Base-by-base conservation (phyloP, 106 monocot species). In the Dioscorea alata region DNA sequence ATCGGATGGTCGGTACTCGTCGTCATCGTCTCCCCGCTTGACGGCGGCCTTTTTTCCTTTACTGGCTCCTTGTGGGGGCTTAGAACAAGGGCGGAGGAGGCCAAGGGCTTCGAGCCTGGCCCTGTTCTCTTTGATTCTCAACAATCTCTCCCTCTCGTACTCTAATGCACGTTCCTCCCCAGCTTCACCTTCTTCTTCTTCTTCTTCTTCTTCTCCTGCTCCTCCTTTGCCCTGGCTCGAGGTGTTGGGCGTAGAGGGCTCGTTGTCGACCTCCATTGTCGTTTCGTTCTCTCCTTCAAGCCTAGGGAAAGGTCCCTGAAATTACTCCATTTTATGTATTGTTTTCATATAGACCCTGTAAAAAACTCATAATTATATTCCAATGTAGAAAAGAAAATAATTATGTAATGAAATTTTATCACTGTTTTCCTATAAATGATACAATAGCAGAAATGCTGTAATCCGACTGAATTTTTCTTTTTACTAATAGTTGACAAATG, bases 1-100 rank as follows among this genome's bases (percentile, higher is more conserved):
- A 61, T 87, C 80, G 19, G 84, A 84, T 28, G 84, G 84, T 58
- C 24, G 65, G 65, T 88, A 78, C 21, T 88, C 81, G 19, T 88
- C 86, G 65, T 81, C 75, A 5, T 63, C 83, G 4, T 83, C 79
- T 10, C 69, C 78, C 15, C 49, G 73, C 51, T 51, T 17, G 51
- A 1, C 53, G 66, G 52, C 25, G 15, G 49, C 64, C 35, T 59
- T 63, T 9, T 23, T 22, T 13, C 28, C 48, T 12, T 17, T 48
- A 48, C 15, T 21, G 63, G 23, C 12, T 31, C 16, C 53, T 63
- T 22, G 33, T 13, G 13, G 48, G n/a, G 28, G 56, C n/a, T 75
- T 72, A 60, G 84, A 81, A 48, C 72, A 61, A 61, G 82, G 79
- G 0, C 17, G 31, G 23, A 50, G 69, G 56, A 88, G 68, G 25